Conservation (phyloP, 2,329 filamentous ascomycete genomes). For the Sclerotinia glacialis region DNA sequence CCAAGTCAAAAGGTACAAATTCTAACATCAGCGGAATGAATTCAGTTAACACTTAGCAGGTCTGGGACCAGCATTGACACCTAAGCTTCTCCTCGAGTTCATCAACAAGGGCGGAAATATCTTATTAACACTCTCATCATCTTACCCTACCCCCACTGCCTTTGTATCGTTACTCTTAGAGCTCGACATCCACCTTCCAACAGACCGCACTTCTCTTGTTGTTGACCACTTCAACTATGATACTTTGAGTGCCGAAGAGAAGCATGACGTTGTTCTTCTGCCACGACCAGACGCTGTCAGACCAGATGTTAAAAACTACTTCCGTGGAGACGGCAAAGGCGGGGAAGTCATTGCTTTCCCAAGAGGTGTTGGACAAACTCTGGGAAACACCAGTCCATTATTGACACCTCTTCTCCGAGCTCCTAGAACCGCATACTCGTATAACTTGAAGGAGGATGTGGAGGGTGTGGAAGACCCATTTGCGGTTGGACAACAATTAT, state of each 20-base stretch:
- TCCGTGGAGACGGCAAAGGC: conserved; percentile 56
- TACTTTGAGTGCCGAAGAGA: conserved; percentile 67
- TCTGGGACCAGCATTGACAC: conserved; percentile 83
- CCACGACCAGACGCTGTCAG: conserved; percentile 64
- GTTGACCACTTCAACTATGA: conserved; percentile 98
- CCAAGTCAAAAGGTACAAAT: conserved; percentile 76
- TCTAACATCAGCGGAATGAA: conserved; percentile 17
- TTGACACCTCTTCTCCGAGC: conserved; percentile 80
- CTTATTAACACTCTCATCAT: conserved; percentile 76
- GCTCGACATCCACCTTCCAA: conserved; percentile 82
- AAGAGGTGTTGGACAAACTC: conserved; percentile 72
- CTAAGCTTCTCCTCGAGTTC: conserved; percentile 84
- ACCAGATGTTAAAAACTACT: conserved; percentile 72
- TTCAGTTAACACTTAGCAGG: conserved; percentile 47
- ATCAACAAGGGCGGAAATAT: conserved; percentile 90
- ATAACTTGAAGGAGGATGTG: conserved; percentile 85
- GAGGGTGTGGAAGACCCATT: conserved; percentile 76
- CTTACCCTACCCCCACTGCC: conserved; percentile 65
- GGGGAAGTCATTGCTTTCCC: conserved; percentile 73
- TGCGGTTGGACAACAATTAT: conserved; percentile 78
- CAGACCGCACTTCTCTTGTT: conserved; percentile 78
- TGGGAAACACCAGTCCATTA: conserved; percentile 73
- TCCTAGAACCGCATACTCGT: conserved; percentile 82
- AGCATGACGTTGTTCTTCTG: conserved; percentile 84
- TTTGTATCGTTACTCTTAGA: conserved; percentile 79